Evolutionary conservation across 1,284 basidiomycete genomes (phyloP), one percentile per base, ranked within the genome.

Genomic region (Phellopilus nigrolimitatus): DNA sequence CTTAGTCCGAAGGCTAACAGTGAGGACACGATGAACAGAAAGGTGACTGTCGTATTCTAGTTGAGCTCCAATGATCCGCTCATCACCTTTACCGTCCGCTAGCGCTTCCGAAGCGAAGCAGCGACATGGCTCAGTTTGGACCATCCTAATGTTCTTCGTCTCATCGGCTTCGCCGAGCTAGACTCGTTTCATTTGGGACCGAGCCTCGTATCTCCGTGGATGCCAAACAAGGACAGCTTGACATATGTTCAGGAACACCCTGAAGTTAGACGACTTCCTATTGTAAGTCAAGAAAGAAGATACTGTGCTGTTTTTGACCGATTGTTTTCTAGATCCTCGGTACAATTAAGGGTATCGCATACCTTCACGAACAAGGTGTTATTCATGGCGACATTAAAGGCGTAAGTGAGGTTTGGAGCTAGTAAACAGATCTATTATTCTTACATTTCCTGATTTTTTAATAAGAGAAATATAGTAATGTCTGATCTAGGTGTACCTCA

Each of bases 381-480:
- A 31, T 53, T 10, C 51, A 53, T 19, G 46, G 33, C 13, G 46
- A 53, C 37, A 30, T 53, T 8, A 53, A 53, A 27, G 30, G 21
- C 15, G 51, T 53, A 8, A n/a, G 51, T 36, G 6, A n/a, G n/a
- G n/a, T n/a, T n/a, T n/a, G n/a, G n/a, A n/a, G n/a, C n/a, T n/a
- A n/a, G n/a, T n/a, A n/a, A n/a, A n/a, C n/a, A n/a, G n/a, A n/a
- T 21, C 21, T 4, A 19, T 24, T 17, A 12, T 41, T 3, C 12
- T 27, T 9, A 9, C 10, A 42, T 24, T 25, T 10, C 6, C 5
- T 21, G 30, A 7, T 9, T 19, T 34, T 21, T 30, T 30, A 10
- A 8, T 7, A 21, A 58, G 57, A 42, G 33, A 33, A 58, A 58
- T 27, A 50, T 58, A 21, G 37, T 58, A 19, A 50, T 58, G 8